These are phyloP conservation scores for Porphyrellus sp. DNA, from an alignment of 1,284 basidiomycete species.

Conservation along the genomic window DNA sequence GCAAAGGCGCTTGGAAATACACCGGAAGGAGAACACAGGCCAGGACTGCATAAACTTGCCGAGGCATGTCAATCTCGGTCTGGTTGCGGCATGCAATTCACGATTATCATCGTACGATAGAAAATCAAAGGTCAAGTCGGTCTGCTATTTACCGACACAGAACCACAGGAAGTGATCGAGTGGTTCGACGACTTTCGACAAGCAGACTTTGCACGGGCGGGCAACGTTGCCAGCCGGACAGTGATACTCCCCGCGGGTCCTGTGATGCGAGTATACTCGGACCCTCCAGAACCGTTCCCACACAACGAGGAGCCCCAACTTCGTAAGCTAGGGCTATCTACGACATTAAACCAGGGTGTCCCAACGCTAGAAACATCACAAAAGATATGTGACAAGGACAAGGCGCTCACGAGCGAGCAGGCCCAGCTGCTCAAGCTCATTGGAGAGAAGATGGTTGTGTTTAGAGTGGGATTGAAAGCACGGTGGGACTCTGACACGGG, in stretches of 20 bases:
- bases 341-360: constrained; percentile 83
- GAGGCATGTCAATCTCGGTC: constrained; percentile 50
- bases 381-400: constrained; percentile 82
- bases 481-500: constrained; percentile 76
- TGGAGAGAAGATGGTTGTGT: constrained; percentile 82
- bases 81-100: constrained; percentile 6
- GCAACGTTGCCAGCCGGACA: constrained; percentile 75
- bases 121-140: constrained; percentile 93
- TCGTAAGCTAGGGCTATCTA: constrained; percentile 86
- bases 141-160: constrained; percentile 86
- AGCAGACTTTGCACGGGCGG: constrained; percentile 89
- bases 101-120: constrained; percentile 40
- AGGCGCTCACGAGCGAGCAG: constrained; percentile 78
- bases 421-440: constrained; percentile 87
- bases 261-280: constrained; percentile 68
- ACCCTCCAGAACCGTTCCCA: constrained; percentile 83
- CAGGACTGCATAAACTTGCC: constrained; percentile 78
- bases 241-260: constrained; percentile 76
- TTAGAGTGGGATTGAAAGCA: constrained; percentile 68
- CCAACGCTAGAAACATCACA: constrained; percentile 84
- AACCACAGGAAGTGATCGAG: constrained; percentile 84
- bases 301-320: constrained; percentile 97
- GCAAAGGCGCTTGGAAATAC: constrained; percentile 92
- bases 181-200: constrained; percentile 94
- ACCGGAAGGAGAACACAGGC: constrained; percentile 81